Evolutionary conservation across 352 stramenopile species (phyloP).

Genomic region (Lagenidium giganteum): DNA sequence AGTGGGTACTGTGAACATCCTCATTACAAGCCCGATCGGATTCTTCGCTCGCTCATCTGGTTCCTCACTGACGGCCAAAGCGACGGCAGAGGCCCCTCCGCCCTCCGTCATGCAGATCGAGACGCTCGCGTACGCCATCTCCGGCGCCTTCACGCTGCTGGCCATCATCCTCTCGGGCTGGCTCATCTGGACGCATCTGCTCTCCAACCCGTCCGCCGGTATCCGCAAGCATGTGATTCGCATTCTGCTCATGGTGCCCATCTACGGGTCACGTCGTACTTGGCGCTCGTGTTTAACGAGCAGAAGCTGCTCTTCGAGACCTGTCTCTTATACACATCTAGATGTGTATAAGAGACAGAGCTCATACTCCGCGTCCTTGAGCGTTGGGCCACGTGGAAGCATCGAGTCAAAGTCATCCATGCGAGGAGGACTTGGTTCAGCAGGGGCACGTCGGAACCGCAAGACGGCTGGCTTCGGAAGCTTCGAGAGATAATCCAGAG

Average conservation of each 20-base stretch:
- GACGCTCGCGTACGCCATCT: conserved; percentile 85
- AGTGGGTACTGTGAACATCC: neutral
- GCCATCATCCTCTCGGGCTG: conserved; percentile 78
- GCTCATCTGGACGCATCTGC: conserved; percentile 86
- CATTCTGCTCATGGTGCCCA: conserved; percentile 93
- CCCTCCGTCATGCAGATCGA: conserved; percentile 64
- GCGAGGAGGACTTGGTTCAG: conserved; percentile 22
- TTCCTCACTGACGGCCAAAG: neutral
- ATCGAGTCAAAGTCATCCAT: conserved; percentile 38
- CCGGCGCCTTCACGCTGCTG: conserved; percentile 82
- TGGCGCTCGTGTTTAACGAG: conserved; percentile 87
- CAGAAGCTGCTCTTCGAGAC: conserved; percentile 89
- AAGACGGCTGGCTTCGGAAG: conserved; percentile 37
- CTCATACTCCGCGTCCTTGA: conserved; percentile 76
- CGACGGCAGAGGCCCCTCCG: neutral
- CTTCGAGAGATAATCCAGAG: conserved; percentile 28
- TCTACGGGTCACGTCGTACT: conserved; percentile 90
- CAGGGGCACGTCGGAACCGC: conserved; percentile 30
- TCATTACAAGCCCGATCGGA: too few species aligned
- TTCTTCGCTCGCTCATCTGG: neutral
- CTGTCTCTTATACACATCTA: too few species aligned
- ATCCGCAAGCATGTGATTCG: conserved; percentile 91
- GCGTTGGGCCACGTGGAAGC: conserved; percentile 41
- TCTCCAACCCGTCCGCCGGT: conserved; percentile 75
- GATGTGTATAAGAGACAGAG: too few species aligned